These are phyloP conservation scores for Hemerocallis citrina DNA, from an alignment of 106 monocot genomes.

Conservation along the genomic window DNA sequence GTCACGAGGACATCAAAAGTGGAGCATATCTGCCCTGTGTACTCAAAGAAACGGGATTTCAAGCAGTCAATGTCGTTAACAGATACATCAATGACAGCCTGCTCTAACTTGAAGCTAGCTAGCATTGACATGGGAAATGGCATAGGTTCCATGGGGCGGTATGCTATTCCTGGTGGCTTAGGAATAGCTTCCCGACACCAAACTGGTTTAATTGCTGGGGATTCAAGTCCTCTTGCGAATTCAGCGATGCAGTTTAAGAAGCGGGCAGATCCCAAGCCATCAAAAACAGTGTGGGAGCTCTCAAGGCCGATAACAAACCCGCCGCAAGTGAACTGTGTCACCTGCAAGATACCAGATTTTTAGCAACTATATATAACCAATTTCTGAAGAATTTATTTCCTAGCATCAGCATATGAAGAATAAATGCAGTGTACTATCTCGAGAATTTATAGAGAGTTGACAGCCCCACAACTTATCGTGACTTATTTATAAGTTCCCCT, in stretches of 20 bases:
- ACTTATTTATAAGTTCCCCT: no score
- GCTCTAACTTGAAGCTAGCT: slow-evolving; percentile 1
- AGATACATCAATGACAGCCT: slow-evolving; percentile 7
- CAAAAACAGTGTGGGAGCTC: slow-evolving; percentile 19
- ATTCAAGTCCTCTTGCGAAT: slow-evolving; percentile 16
- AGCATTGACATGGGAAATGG: background rate
- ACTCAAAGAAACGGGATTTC: slow-evolving; percentile 8
- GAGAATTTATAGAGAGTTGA: no score
- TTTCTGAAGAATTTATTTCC: no score
- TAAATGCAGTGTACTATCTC: no score
- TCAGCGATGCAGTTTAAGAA: slow-evolving; percentile 19
- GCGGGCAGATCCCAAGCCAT: slow-evolving; percentile 17
- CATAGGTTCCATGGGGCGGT: background rate
- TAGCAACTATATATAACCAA: no score
- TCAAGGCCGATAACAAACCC: slow-evolving; percentile 18
- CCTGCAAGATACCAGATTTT: slow-evolving; percentile 13
- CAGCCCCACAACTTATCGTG: no score
- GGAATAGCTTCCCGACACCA: slow-evolving; percentile 18
- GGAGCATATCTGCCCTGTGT: slow-evolving; percentile 8
- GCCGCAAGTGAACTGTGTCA: slow-evolving; percentile 21
- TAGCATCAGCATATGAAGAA: no score
- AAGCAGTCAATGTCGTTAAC: background rate
- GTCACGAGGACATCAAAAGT: slow-evolving; percentile 19
- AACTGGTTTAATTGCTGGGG: background rate
- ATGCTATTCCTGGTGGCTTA: background rate